A percentile compares a stretch with the other conserved stretches of the same genome.
phyloP scores from a whole-genome alignment of 2,329 filamentous ascomycete genomes.

The Paracoccidioides lutzii region DNA sequence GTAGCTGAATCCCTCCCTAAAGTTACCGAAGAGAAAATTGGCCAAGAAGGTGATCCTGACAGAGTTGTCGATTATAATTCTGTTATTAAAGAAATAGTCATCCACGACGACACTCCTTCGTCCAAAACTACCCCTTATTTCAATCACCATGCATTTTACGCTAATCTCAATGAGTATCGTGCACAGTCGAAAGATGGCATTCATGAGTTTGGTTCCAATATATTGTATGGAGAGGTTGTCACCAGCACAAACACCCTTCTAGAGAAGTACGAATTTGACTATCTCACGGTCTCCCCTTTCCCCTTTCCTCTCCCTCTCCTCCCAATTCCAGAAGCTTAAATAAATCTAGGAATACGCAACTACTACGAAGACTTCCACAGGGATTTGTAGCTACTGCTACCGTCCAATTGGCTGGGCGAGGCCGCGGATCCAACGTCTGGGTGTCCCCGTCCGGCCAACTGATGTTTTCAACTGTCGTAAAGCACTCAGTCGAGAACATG shows the following conservation, averaged over 20 bases:
- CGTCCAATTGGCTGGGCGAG: constrained; percentile 74
- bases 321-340: constrained; percentile 1
- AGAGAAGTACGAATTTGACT: constrained; percentile 52
- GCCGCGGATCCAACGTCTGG: constrained; percentile 88
- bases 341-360: constrained; percentile 52
- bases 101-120: constrained; percentile 59
- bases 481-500: constrained; percentile 63
- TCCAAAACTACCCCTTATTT: constrained; percentile 70
- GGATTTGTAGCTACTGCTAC: constrained; percentile 85
- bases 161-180: constrained; percentile 56
- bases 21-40: constrained; percentile 22
- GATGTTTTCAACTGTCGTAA: constrained; percentile 78
- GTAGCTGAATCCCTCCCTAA: constrained; percentile 42
- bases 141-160: constrained; percentile 68
- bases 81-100: constrained; percentile 58
- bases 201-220: constrained; percentile 55
- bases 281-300: not conserved
- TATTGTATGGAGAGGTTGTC: constrained; percentile 83
- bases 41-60: constrained; percentile 31
- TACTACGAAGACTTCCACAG: constrained; percentile 62
- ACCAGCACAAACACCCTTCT: constrained; percentile 89
- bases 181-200: constrained; percentile 42
- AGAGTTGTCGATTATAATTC: constrained; percentile 62
- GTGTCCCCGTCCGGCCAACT: constrained; percentile 75
- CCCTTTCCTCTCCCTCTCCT: not conserved